phyloP scores from a whole-genome alignment of 129 eudicot genomes.

The Mikania micrantha region DNA sequence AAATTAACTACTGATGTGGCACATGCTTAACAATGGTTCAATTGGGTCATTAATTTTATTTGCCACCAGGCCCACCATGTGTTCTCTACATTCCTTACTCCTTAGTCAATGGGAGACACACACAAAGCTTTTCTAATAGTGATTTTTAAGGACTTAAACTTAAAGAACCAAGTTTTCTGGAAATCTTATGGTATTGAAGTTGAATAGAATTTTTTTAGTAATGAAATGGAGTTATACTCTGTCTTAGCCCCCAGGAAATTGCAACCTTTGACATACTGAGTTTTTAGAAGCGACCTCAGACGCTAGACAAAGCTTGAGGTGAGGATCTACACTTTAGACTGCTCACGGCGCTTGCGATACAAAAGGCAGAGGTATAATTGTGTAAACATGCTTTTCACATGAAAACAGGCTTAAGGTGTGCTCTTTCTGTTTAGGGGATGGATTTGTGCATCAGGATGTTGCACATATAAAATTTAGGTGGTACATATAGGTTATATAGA shows the following conservation, averaged over 20 bases:
- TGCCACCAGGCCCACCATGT: neutral
- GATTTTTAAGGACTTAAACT: neutral
- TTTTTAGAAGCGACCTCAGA: no score
- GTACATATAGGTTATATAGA: no score
- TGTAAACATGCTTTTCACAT: no score
- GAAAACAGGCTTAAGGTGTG: no score
- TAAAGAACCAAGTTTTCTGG: neutral
- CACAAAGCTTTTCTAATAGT: neutral
- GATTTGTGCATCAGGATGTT: no score
- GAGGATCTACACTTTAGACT: no score
- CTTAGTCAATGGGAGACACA: neutral
- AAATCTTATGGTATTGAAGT: neutral
- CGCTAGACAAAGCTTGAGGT: no score
- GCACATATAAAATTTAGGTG: no score
- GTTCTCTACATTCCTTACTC: neutral
- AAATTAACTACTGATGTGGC: neutral
- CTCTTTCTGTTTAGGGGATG: no score
- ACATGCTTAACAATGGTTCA: neutral
- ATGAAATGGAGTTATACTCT: neutral
- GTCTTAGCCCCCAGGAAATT: neutral
- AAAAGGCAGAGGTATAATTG: no score
- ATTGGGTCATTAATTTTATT: neutral
- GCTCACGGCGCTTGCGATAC: no score
- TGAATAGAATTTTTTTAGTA: neutral
- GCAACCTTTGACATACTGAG: neutral